Conservation (phyloP, 2,329 filamentous ascomycete species). For the Colletotrichum caudatum region DNA sequence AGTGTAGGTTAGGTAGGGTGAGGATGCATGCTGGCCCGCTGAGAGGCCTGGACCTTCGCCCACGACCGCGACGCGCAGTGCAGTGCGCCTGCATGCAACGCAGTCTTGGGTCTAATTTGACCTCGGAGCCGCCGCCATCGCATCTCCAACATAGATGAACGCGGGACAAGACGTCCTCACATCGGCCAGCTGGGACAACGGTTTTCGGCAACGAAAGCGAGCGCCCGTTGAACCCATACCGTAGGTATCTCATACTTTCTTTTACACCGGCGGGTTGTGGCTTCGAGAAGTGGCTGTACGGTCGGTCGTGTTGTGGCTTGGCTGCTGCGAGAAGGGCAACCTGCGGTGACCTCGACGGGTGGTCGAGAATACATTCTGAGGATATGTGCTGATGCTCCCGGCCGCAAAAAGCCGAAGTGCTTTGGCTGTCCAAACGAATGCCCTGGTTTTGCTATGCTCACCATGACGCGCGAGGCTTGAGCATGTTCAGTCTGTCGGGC, state of each 20-base stretch:
- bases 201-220: constrained; percentile 12
- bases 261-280: constrained; percentile 8
- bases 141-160: constrained; percentile 6
- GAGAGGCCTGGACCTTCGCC: constrained; percentile 20
- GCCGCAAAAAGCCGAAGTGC: not conserved
- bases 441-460: constrained; percentile 3
- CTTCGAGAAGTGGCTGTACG: constrained; percentile 20
- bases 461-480: not conserved
- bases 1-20: not conserved
- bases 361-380: not conserved
- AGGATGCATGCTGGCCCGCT: constrained; percentile 2
- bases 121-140: constrained; percentile 25
- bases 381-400: constrained; percentile 7
- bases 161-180: constrained; percentile 3
- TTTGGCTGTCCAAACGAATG: not conserved
- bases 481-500: not conserved
- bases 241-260: constrained; percentile 28
- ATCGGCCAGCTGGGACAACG: constrained; percentile 12
- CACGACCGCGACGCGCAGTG: not conserved
- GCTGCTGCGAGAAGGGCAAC: not conserved
- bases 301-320: constrained; percentile 19
- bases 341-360: not conserved
- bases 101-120: constrained; percentile 16
- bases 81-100: not conserved
- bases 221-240: constrained; percentile 9